These are phyloP conservation scores for Erythrophleum fordii DNA, from an alignment of 306 rosid species.

Conservation along the genomic window DNA sequence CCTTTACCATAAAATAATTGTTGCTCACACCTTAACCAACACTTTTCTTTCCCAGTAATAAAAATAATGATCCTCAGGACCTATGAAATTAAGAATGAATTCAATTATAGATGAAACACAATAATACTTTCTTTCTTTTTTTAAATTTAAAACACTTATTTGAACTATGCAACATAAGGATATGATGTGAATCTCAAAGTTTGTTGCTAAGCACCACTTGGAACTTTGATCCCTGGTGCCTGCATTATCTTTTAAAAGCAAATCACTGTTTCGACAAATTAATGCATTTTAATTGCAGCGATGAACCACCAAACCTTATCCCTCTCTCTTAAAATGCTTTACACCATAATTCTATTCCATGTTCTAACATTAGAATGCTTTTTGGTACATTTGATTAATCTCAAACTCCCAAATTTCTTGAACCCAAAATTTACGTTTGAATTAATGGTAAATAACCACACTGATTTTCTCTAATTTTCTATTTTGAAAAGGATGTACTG, in stretches of 20 bases:
- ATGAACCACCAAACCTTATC: background rate
- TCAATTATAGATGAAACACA: background rate
- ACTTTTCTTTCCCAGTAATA: too few species aligned
- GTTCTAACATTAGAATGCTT: background rate
- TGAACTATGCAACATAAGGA: too few species aligned
- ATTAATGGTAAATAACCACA: background rate
- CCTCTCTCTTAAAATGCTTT: background rate
- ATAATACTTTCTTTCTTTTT: background rate
- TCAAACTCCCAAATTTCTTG: background rate
- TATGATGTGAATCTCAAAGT: background rate
- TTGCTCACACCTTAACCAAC: background rate
- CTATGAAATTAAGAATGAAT: too few species aligned
- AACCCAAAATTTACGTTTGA: background rate
- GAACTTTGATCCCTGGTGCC: too few species aligned
- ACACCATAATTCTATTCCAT: background rate
- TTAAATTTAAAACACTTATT: background rate
- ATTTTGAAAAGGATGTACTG: background rate
- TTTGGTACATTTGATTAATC: background rate
- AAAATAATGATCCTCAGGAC: too few species aligned
- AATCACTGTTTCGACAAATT: background rate
- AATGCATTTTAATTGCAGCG: background rate
- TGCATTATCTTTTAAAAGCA: background rate
- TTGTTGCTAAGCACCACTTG: background rate
- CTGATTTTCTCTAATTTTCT: background rate
- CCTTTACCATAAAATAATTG: background rate